Percentiles rank a stretch among this genome's conserved stretches.
phyloP scores from a whole-genome alignment of 306 rosid genomes.

The Geum urbanum region DNA sequence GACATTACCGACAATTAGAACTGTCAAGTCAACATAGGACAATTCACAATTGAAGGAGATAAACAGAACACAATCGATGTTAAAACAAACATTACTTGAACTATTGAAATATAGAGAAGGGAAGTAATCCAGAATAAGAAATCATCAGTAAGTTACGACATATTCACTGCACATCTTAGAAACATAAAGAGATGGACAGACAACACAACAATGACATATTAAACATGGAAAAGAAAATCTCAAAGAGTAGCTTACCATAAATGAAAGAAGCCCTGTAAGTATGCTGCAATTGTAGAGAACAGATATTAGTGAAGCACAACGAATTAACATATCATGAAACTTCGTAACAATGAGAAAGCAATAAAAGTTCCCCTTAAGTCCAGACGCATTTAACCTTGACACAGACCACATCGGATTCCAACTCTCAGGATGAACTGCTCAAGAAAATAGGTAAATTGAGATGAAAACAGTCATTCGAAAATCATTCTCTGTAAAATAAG shows the following conservation, averaged over 20 bases:
- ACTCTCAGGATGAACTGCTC: constrained; percentile 95
- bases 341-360: constrained; percentile 20
- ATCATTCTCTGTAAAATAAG: constrained; percentile 4
- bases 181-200: neutral
- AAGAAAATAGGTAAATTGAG: constrained; percentile 21
- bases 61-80: neutral
- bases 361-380: constrained; percentile 3
- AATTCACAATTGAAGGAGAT: neutral
- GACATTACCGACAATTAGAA: constrained; percentile 4
- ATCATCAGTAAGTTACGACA: neutral
- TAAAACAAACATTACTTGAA: neutral
- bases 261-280: constrained; percentile 94
- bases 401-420: constrained; percentile 99
- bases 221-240: constrained; percentile 2
- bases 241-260: constrained; percentile 66
- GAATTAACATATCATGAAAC: constrained; percentile 10
- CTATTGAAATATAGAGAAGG: neutral
- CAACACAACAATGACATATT: neutral
- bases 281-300: constrained; percentile 63
- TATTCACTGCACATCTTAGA: neutral
- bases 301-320: constrained; percentile 35
- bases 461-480: constrained; percentile 13
- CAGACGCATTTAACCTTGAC: constrained; percentile 62
- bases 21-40: neutral
- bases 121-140: neutral